Evolutionary conservation across 2,329 filamentous ascomycete species (phyloP), one percentile per base, ranked within the genome.

Genomic region (Beauveria varroae): DNA sequence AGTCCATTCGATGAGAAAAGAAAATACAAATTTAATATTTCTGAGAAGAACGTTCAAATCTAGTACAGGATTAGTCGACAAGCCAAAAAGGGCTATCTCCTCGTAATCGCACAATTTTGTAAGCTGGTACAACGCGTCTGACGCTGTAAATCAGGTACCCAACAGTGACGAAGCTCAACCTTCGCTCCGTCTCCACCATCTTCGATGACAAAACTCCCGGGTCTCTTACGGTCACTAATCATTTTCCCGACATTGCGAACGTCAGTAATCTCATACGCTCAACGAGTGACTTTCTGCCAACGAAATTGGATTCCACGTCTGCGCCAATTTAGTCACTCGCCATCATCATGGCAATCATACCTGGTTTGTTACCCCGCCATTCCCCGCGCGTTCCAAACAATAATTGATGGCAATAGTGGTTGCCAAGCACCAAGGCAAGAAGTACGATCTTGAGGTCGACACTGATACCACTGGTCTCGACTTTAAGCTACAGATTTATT

Each of bases 401-500:
- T 24, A 8, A 18, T 40, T 52, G 60, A 52, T 30, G 26, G 28
- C 30, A 14, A 14, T 65, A 96, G 93, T 99, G 67, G 82, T 92
- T 72, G 88, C 99, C 67, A 98, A 96, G 77, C 93, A 99, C 74
- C 87, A 92, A 73, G 93, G 93, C 78, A 97, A 95, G 75, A 93
- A 93, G 74, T 89, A 98, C 79, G 87, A 98, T 72, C 85, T 99
- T 73, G 93, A 98, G 64, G 85, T 99, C 70, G 93, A 98, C 73
- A 83, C 90, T 49, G 81, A 84, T 28, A 88, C 90, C 51, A 91
- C 86, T 64, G 95, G 95, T 75, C 92, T 97, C 75, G 90, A 90
- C 62, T 91, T 99, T 80, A 99, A 98, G 75, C 91, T 90, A 71
- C 95, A 98, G 75, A 85, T 99, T 62, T 99, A 89, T 79, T 97